Evolutionary conservation across 345 rosid species (phyloP), one percentile per base, ranked within the genome.

Genomic region (Excoecaria cochinchinensis): DNA sequence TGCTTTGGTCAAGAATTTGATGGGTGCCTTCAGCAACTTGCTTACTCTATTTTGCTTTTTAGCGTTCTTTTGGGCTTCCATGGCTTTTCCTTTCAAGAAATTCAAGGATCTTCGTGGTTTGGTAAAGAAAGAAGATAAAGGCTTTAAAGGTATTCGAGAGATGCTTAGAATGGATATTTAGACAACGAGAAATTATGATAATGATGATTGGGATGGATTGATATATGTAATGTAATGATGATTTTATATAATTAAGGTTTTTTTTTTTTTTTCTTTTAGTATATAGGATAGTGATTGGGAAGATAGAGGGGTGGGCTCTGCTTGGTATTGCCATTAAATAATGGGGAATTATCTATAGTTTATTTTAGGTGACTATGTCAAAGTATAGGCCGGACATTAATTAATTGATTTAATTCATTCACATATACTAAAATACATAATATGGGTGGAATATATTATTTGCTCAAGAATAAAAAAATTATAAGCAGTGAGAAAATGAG

Each of bases 1-100:
- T 62, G 90, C 89, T 81, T 74, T 85, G 65, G 67, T 42, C 74
- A 94, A 78, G 44, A 89, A 40, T 71, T 80, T 83, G 3, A 85
- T 8, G 0, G 94, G 87, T 53, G 86, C 82, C 78, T 86, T 87
- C 52, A 86, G 58, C 71, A 47, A 85, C 64, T 50, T 85, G 79
- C 59, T 60, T 4, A 90, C 40, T 66, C 80, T 91, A 70, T 73
- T 80, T 6, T 73, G 74, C 71, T 79, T 81, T 64, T 67, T 72
- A 9, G 22, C 16, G 10, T 3, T 63, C 53, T 46, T 80, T 50
- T 70, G 81, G 65, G 60, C 67, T 70, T 22, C 62, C 83, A 81
- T 76, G 13, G 19, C 73, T 59, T 7, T 13, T 16, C 5, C 22
- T 22, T 17, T 9, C 22, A 42, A 52, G 75, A 58, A 58, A 19